phyloP scores from a whole-genome alignment of 139 green algal genomes.

The Limnomonas spitsbergensis region DNA sequence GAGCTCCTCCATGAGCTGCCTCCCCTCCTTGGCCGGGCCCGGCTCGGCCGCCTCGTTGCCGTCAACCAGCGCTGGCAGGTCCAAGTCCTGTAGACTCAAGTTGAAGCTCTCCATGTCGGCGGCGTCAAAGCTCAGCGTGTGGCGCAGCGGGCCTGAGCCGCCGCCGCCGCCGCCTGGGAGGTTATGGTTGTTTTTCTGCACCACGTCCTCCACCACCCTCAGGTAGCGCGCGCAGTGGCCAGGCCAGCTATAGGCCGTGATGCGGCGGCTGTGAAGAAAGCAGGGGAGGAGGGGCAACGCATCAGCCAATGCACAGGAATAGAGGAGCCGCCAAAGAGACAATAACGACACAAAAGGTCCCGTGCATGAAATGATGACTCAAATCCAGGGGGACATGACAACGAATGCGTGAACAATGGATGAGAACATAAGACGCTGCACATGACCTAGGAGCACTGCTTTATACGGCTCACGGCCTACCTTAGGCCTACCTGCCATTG shows the following conservation, averaged over 20 bases:
- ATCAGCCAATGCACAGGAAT: background rate
- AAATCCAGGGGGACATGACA: too few relatives aligned
- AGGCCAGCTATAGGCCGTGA: slow-evolving; percentile 81
- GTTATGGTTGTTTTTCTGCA: slow-evolving; percentile 10
- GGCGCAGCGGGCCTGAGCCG: background rate
- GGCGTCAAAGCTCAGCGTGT: slow-evolving; percentile 13
- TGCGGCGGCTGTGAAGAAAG: background rate
- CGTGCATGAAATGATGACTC: too few relatives aligned
- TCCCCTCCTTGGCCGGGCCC: too few relatives aligned
- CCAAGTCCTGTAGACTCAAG: background rate
- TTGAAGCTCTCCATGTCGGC: background rate
- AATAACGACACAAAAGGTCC: too few relatives aligned
- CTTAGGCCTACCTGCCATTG: background rate
- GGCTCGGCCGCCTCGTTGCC: background rate
- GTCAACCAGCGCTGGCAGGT: background rate
- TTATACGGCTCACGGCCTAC: too few relatives aligned
- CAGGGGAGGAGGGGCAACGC: background rate
- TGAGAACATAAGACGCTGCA: too few relatives aligned
- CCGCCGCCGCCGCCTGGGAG: too few relatives aligned
- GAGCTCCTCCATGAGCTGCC: too few relatives aligned
- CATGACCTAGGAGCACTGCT: too few relatives aligned
- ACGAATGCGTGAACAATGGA: too few relatives aligned
- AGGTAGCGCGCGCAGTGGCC: slow-evolving; percentile 81
- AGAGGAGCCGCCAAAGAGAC: background rate
- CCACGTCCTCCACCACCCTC: slow-evolving; percentile 58